Conservation (phyloP, 176 grass and related monocot species). For the Carex parvula region DNA sequence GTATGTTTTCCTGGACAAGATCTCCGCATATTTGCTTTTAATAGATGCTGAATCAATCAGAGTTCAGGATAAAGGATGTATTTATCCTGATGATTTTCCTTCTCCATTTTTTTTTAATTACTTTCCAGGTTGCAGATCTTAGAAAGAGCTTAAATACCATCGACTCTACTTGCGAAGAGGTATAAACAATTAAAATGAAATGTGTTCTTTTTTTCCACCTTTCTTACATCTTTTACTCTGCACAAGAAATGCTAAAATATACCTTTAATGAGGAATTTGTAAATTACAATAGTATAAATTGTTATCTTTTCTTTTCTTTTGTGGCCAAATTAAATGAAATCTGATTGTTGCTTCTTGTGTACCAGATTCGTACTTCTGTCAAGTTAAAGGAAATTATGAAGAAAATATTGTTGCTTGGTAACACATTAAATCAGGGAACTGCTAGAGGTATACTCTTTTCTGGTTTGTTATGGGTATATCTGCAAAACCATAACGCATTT, state of each 20-base stretch:
- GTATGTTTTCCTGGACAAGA: neutral
- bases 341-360: constrained; percentile 1
- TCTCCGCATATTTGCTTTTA: neutral
- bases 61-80: neutral
- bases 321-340: constrained; percentile 13
- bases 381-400: constrained; percentile 99
- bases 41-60: neutral
- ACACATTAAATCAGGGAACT: constrained; percentile 90
- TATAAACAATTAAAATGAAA: constrained; percentile 18
- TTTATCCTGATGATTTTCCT: neutral
- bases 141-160: constrained; percentile 70
- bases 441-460: constrained; percentile 64
- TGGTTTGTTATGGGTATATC: neutral
- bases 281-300: neutral
- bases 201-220: neutral
- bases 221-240: neutral
- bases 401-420: constrained; percentile 93
- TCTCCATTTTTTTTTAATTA: neutral
- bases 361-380: constrained; percentile 76
- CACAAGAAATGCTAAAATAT: neutral
- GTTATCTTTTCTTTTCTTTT: constrained; percentile 19
- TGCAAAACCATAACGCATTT: neutral
- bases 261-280: neutral
- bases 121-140: constrained; percentile 65
- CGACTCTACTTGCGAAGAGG: constrained; percentile 76